Evolutionary conservation across 345 rosid genomes (phyloP).

Genomic region (Dipteronia sinensis): DNA sequence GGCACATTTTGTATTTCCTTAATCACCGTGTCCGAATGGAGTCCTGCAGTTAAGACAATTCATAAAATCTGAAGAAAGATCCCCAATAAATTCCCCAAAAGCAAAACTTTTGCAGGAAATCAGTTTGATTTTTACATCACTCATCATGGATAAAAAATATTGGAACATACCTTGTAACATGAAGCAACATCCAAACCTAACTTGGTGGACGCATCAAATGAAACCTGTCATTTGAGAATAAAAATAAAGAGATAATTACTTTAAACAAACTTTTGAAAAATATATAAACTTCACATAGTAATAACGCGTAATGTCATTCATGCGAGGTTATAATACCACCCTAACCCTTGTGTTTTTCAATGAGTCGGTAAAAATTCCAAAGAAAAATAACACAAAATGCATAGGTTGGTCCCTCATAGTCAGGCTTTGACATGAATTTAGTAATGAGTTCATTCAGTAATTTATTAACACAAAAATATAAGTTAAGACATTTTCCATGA

Average conservation of each 20-base stretch:
- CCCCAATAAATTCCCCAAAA: neutral
- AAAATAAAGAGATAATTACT: slow-evolving; percentile 13
- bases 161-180: slow-evolving; percentile 69
- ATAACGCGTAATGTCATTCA: neutral
- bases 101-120: neutral
- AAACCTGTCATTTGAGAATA: slow-evolving; percentile 56
- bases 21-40: slow-evolving; percentile 68
- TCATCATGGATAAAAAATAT: neutral
- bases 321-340: neutral
- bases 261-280: slow-evolving; percentile 10
- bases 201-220: slow-evolving; percentile 74
- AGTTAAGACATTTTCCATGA: neutral
- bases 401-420: neutral
- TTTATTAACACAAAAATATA: neutral
- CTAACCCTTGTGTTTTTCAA: neutral
- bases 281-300: neutral
- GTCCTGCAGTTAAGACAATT: slow-evolving; percentile 55
- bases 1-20: slow-evolving; percentile 87
- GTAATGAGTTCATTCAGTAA: neutral
- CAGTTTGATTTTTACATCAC: neutral
- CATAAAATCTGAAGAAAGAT: slow-evolving; percentile 10
- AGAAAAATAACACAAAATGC: neutral
- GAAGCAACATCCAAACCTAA: slow-evolving; percentile 89
- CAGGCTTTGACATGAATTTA: neutral
- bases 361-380: neutral